Conservation (phyloP, 306 rosid genomes). For the Astragalus membranaceus region DNA sequence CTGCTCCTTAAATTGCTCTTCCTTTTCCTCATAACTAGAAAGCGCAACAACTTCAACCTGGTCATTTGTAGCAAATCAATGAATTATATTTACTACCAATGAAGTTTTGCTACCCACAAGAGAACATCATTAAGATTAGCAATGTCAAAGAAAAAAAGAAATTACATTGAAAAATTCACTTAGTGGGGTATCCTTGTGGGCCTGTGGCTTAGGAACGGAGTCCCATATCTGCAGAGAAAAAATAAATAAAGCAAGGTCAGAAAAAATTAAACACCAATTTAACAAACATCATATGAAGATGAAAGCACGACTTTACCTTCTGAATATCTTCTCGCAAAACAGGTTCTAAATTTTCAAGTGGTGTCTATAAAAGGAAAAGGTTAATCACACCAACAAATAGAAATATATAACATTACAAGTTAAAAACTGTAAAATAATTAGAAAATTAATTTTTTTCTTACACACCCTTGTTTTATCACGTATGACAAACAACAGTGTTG, state of each 20-base stretch:
- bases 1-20: conserved; percentile 93
- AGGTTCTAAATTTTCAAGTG: conserved; percentile 95
- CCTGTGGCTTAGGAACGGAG: conserved; percentile 92
- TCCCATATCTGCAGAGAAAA: conserved; percentile 81
- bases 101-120: neutral
- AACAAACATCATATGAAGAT: neutral
- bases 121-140: conserved; percentile 14
- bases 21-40: conserved; percentile 97
- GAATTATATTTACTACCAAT: conserved; percentile 8
- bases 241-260: neutral
- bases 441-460: conserved; percentile 10
- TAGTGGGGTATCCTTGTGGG: conserved; percentile 83
- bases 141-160: conserved; percentile 9
- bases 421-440: neutral
- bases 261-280: neutral
- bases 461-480: conserved; percentile 98
- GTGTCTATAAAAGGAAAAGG: conserved; percentile 55
- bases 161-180: conserved; percentile 91
- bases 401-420: neutral
- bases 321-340: conserved; percentile 96
- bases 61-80: conserved; percentile 32
- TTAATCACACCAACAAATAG: conserved; percentile 16
- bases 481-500: conserved; percentile 90
- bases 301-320: conserved; percentile 48
- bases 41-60: conserved; percentile 99